Conservation (phyloP, 2,329 filamentous ascomycete genomes). For the Fusarium sp. region DNA sequence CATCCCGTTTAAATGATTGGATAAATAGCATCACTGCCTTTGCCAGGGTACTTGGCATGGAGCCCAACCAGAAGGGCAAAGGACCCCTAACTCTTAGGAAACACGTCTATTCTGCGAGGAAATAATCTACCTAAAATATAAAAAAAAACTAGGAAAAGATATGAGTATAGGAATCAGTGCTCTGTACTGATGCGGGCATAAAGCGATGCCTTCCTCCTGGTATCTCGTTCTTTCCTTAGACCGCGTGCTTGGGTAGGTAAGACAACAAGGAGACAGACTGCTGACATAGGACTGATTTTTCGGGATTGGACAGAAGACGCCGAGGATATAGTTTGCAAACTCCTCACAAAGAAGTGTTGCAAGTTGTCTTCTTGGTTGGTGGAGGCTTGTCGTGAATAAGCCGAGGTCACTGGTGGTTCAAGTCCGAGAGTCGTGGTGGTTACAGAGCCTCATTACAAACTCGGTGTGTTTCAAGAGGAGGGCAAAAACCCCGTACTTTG, state of each 20-base stretch:
- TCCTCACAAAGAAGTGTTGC: neutral
- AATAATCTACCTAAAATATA: too few relatives aligned
- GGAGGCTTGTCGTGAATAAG: neutral
- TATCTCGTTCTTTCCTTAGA: too few relatives aligned
- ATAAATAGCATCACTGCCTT: neutral
- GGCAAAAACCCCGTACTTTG: neutral
- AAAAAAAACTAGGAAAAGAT: too few relatives aligned
- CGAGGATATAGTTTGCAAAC: neutral
- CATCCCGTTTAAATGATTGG: neutral
- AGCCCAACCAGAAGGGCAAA: too few relatives aligned
- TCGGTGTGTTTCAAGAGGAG: neutral
- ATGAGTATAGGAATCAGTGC: too few relatives aligned
- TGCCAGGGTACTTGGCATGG: too few relatives aligned
- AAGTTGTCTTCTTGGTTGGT: neutral
- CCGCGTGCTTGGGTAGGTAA: neutral
- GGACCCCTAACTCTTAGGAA: too few relatives aligned
- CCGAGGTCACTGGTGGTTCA: neutral
- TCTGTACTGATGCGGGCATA: too few relatives aligned
- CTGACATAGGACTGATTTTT: neutral
- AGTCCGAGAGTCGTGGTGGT: neutral
- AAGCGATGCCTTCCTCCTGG: too few relatives aligned
- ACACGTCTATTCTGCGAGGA: too few relatives aligned
- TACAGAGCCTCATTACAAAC: neutral
- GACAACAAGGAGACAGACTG: neutral
- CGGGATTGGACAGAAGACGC: neutral